phyloP scores from a whole-genome alignment of 148 eudicot species.

The Simmondsia chinensis region DNA sequence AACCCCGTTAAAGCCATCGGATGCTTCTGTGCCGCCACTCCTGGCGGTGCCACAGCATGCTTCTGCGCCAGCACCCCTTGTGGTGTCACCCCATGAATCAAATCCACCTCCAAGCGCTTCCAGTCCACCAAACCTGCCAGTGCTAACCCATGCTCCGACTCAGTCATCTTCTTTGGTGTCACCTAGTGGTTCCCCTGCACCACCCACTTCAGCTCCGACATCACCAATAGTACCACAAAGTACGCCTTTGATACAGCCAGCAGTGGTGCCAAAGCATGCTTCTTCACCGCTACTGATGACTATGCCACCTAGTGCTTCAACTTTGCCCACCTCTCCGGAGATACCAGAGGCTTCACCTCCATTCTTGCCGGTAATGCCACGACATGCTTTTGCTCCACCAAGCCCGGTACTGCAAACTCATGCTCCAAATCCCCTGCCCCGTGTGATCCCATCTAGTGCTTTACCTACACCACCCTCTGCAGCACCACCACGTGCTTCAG shows the following conservation, averaged over 20 bases:
- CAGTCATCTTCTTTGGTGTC: no score
- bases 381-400: constrained; percentile 2
- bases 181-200: constrained; percentile 3
- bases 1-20: constrained; percentile 1
- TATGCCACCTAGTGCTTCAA: constrained; percentile 9
- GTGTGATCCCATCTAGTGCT: not conserved
- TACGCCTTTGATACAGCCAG: not conserved
- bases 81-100: not conserved
- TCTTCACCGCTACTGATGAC: constrained; percentile 5
- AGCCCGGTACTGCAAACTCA: constrained; percentile 5
- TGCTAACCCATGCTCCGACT: no score
- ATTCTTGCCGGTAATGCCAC: constrained; percentile 10
- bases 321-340: constrained; percentile 16
- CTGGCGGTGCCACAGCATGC: constrained; percentile 1
- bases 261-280: constrained; percentile 5
- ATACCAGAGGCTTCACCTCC: constrained; percentile 2
- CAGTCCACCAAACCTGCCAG: no score
- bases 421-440: constrained; percentile 4
- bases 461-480: constrained; percentile 1
- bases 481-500: constrained; percentile 5
- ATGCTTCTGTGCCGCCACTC: constrained; percentile 2
- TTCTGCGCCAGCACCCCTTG: constrained; percentile 4
- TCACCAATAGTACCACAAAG: not conserved
- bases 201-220: not conserved
- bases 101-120: constrained; percentile 3